These are phyloP conservation scores for Mycena leptocephala DNA, from an alignment of 768 basidiomycete genomes.

Conservation along the genomic window DNA sequence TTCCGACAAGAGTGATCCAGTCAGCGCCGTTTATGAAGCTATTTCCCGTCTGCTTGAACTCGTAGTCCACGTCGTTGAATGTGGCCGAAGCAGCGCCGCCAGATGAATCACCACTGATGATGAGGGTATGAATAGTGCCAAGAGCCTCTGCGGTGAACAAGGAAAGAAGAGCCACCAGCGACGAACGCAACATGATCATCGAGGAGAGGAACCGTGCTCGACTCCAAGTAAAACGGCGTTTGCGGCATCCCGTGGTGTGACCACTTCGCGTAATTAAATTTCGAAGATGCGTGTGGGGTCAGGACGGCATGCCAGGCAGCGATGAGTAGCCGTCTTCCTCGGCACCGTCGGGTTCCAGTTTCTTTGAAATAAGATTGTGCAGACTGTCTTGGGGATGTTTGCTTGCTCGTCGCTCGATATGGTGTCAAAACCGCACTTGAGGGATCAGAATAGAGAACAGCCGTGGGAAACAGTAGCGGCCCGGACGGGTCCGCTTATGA, in stretches of 20 bases:
- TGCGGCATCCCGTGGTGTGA: neutral
- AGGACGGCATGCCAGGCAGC: neutral
- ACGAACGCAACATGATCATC: neutral
- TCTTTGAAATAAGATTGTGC: too few species aligned
- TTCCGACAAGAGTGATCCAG: conserved; percentile 23
- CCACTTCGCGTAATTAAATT: neutral
- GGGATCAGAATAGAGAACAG: neutral
- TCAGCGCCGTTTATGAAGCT: conserved; percentile 18
- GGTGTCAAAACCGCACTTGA: too few species aligned
- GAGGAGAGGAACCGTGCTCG: neutral
- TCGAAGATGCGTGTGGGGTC: too few species aligned
- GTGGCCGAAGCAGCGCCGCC: conserved; percentile 18
- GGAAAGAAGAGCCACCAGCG: neutral
- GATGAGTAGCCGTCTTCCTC: neutral
- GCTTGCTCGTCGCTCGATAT: too few species aligned
- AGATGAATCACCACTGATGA: conserved; percentile 31
- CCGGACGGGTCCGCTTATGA: neutral
- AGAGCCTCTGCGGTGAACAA: neutral
- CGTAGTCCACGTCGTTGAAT: conserved; percentile 16
- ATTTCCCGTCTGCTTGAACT: neutral
- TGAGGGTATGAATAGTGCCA: conserved; percentile 21
- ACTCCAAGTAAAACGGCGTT: neutral
- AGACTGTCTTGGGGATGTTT: too few species aligned
- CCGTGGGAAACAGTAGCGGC: neutral
- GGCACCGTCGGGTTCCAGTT: too few species aligned